These are phyloP conservation scores for Termitomyces bulborhizus DNA, from an alignment of 768 basidiomycete species.

Conservation along the genomic window DNA sequence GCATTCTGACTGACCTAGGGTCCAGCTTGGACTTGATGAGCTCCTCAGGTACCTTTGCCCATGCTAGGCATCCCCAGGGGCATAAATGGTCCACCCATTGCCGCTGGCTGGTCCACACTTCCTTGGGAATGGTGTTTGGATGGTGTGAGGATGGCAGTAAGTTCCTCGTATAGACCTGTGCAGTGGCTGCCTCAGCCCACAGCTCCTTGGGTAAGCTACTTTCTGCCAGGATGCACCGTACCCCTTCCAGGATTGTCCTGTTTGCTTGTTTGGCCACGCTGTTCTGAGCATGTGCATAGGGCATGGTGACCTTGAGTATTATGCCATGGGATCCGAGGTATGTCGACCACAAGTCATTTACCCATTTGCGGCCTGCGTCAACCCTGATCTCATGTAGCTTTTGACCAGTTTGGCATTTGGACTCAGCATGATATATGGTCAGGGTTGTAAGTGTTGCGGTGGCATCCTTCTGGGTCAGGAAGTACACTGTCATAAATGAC, in stretches of 20 bases:
- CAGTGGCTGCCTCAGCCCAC: neutral
- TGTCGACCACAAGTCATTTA: slow-evolving; percentile 17
- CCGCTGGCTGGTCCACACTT: slow-evolving; percentile 10
- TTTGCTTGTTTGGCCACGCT: slow-evolving; percentile 18
- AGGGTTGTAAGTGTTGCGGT: neutral
- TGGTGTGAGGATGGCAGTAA: slow-evolving; percentile 16
- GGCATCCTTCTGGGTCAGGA: slow-evolving; percentile 6
- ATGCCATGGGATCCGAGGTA: slow-evolving; percentile 3
- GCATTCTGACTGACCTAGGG: neutral
- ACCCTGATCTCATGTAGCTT: neutral
- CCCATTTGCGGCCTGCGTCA: neutral
- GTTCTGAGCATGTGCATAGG: slow-evolving; percentile 22
- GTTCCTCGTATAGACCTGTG: slow-evolving; percentile 20
- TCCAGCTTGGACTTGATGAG: slow-evolving; percentile 9
- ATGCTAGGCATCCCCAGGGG: slow-evolving; percentile 14
- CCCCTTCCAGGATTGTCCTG: neutral
- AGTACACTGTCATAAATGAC: slow-evolving; percentile 9
- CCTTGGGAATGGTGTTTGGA: slow-evolving; percentile 10
- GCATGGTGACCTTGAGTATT: neutral
- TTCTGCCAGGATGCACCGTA: neutral
- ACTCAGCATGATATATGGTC: slow-evolving; percentile 3
- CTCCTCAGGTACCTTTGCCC: slow-evolving; percentile 17
- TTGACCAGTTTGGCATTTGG: neutral
- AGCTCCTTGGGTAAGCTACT: slow-evolving; percentile 1
- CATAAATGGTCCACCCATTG: slow-evolving; percentile 19